Percentiles rank a stretch among this genome's conserved stretches.
These are phyloP conservation scores for Clonostachys rhizophaga DNA, from an alignment of 2,329 filamentous ascomycete species.

Conservation along the genomic window DNA sequence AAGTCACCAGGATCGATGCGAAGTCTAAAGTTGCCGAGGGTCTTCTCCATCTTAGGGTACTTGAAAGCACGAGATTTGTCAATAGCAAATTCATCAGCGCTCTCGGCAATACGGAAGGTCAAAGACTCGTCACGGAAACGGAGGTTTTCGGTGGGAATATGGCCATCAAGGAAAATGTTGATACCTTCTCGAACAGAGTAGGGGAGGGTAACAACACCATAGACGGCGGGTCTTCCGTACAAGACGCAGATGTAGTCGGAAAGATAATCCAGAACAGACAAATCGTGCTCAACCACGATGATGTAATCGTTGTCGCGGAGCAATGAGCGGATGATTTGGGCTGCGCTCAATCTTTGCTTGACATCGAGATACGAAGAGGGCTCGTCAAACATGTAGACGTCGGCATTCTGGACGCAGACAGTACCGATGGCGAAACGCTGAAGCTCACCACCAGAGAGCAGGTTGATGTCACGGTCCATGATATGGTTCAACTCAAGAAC, in stretches of 20 bases:
- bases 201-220: slow-evolving; percentile 95
- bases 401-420: slow-evolving; percentile 91
- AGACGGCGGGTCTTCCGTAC: slow-evolving; percentile 91
- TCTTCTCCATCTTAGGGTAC: slow-evolving; percentile 92
- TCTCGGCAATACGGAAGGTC: slow-evolving; percentile 90
- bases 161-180: slow-evolving; percentile 98
- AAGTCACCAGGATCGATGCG: slow-evolving; percentile 79
- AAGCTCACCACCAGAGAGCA: slow-evolving; percentile 94
- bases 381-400: slow-evolving; percentile 99
- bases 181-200: slow-evolving; percentile 97
- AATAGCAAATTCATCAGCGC: slow-evolving; percentile 78
- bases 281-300: slow-evolving; percentile 98
- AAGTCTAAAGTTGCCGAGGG: slow-evolving; percentile 82
- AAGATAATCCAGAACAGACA: slow-evolving; percentile 96
- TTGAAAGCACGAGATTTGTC: slow-evolving; percentile 82
- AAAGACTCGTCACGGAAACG: slow-evolving; percentile 97
- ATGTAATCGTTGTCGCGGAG: slow-evolving; percentile 89
- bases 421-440: slow-evolving; percentile 97
- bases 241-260: slow-evolving; percentile 98
- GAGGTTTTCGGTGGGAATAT: slow-evolving; percentile 97
- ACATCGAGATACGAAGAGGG: slow-evolving; percentile 99
- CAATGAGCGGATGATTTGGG: slow-evolving; percentile 86
- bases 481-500: slow-evolving; percentile 85
- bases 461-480: slow-evolving; percentile 82
- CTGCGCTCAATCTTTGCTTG: slow-evolving; percentile 94